phyloP scores from a whole-genome alignment of 225 moss, liverwort and hornwort genomes.

The Polytrichum formosum region DNA sequence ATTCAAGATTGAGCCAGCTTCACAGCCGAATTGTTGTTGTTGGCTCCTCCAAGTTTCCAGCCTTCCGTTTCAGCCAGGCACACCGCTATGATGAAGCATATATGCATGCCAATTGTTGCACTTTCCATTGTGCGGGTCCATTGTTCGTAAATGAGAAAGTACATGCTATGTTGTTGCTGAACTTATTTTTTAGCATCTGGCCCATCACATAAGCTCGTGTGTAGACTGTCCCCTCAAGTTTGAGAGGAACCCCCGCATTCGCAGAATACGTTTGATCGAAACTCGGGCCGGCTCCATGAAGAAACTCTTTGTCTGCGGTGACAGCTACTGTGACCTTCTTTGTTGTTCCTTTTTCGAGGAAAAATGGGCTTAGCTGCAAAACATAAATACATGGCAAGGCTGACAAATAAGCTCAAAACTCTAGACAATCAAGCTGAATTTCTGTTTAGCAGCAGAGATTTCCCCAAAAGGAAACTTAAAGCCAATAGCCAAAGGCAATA shows the following conservation, averaged over 20 bases:
- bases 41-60: background rate
- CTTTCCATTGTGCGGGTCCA: conserved; percentile 47
- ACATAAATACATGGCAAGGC: background rate
- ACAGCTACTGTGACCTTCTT: conserved; percentile 35
- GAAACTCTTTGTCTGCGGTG: conserved; percentile 42
- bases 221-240: conserved; percentile 49
- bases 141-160: conserved; percentile 39
- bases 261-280: conserved; percentile 47
- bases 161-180: conserved; percentile 52
- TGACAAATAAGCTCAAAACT: too few relatives aligned
- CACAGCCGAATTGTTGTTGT: background rate
- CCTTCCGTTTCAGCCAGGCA: background rate
- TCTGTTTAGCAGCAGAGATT: too few relatives aligned
- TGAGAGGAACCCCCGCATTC: conserved; percentile 41
- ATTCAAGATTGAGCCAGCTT: background rate
- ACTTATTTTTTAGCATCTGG: conserved; percentile 66
- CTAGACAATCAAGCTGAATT: too few relatives aligned
- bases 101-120: conserved; percentile 40
- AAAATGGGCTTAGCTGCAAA: conserved; percentile 43
- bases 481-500: too few relatives aligned
- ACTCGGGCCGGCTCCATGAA: conserved; percentile 82
- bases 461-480: too few relatives aligned
- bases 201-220: conserved; percentile 70
- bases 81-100: conserved; percentile 9
- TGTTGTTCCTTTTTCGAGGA: conserved; percentile 43